A percentile compares a stretch with the other conserved stretches of the same genome.
Conservation (phyloP, 352 stramenopile species). For the Phytophthora macrochlamydospora region DNA sequence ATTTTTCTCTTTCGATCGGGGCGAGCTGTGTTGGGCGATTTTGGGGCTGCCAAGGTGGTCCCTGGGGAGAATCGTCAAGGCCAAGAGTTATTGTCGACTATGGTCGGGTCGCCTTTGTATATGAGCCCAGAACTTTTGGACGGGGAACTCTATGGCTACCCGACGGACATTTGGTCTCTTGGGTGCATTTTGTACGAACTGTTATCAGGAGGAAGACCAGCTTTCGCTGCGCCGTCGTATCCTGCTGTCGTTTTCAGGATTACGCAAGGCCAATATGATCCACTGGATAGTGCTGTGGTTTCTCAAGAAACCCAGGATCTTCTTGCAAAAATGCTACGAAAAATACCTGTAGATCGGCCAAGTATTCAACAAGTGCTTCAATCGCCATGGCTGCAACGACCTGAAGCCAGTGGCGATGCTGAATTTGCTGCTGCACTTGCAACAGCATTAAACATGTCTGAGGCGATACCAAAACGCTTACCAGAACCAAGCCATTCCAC, state of each 20-base stretch:
- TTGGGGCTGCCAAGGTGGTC: conserved; percentile 62
- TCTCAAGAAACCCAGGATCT: conserved; percentile 25
- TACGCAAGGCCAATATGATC: conserved; percentile 41
- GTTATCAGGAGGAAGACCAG: conserved; percentile 37
- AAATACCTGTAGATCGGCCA: conserved; percentile 12
- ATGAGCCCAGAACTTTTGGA: conserved; percentile 81
- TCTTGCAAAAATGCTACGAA: conserved; percentile 35
- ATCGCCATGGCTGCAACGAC: conserved; percentile 16
- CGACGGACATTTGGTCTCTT: conserved; percentile 80
- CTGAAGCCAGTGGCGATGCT: background rate
- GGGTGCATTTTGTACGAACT: conserved; percentile 86
- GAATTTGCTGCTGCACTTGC: no score
- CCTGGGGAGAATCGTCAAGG: conserved; percentile 2
- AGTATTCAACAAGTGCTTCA: conserved; percentile 23
- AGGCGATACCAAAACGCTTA: background rate
- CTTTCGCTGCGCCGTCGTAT: conserved; percentile 70
- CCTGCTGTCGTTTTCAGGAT: conserved; percentile 55
- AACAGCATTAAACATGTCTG: background rate
- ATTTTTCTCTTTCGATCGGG: conserved; percentile 77
- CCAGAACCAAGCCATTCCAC: background rate
- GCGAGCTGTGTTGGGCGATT: conserved; percentile 84
- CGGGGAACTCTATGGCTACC: conserved; percentile 54
- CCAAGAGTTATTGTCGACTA: conserved; percentile 40
- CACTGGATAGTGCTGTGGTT: conserved; percentile 15
- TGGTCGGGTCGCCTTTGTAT: conserved; percentile 75